A percentile compares a stretch with the other conserved stretches of the same genome.
Conservation (phyloP, 208 protist genomes). For the Naegleria lovaniensis region DNA sequence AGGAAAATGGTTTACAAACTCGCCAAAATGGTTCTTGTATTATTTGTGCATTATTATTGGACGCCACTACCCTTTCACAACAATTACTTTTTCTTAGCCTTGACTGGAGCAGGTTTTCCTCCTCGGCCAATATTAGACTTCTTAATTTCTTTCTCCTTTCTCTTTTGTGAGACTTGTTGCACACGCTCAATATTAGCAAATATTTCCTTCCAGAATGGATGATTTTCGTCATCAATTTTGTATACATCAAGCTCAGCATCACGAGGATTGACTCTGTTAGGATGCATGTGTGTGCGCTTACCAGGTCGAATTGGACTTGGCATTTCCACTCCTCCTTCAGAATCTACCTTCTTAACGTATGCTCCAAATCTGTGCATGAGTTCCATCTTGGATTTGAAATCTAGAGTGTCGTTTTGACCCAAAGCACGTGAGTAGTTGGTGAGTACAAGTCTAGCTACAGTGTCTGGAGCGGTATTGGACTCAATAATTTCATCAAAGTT, state of each 20-base stretch:
- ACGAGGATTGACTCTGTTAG: constrained; percentile 10
- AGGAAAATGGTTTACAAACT: too few species aligned
- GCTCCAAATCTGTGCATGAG: neutral
- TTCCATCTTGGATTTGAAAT: neutral
- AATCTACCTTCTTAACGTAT: neutral
- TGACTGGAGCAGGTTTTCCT: neutral
- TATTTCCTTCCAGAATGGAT: neutral
- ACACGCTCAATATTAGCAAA: neutral
- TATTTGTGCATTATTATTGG: too few species aligned
- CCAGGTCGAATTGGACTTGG: neutral
- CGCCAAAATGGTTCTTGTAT: too few species aligned
- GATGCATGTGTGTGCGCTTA: constrained; percentile 2
- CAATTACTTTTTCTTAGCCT: too few species aligned
- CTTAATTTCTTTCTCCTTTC: neutral
- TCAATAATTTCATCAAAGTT: constrained; percentile 15
- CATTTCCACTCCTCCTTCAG: neutral
- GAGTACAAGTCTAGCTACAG: neutral
- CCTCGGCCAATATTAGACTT: neutral
- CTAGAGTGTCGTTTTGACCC: neutral
- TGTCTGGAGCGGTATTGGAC: neutral
- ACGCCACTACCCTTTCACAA: too few species aligned
- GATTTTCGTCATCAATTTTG: neutral
- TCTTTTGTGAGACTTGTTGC: neutral
- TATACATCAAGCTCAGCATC: neutral
- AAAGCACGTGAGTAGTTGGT: neutral